Evolutionary conservation across 2,329 filamentous ascomycete genomes (phyloP).

Genomic region (Trichoderma sp.): DNA sequence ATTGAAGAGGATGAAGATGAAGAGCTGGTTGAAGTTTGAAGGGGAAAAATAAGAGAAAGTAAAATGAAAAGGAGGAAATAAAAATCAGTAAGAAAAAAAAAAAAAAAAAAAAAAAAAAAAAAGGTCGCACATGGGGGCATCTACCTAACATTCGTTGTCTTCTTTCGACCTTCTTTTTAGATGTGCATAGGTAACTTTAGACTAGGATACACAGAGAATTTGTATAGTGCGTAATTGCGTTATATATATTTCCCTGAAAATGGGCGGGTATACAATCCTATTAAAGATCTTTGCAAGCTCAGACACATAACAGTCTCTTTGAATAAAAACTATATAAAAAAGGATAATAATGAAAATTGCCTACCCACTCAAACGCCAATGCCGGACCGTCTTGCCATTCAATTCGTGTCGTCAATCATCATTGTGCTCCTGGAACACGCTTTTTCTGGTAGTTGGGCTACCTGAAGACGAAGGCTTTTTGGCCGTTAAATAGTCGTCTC

Average conservation of each 20-base stretch:
- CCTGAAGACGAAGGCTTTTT: constrained; percentile 32
- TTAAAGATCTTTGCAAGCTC: not conserved
- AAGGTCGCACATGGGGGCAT: not conserved
- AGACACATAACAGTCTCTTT: not conserved
- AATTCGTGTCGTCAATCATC: constrained; percentile 40
- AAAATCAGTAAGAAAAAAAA: not conserved
- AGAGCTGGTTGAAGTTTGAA: constrained; percentile 56
- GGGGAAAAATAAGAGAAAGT: not conserved
- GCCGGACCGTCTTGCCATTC: not conserved
- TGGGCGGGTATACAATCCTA: constrained; percentile 15
- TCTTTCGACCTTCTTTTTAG: not conserved
- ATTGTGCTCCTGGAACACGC: constrained; percentile 46
- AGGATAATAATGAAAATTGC: not conserved
- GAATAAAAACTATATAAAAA: not conserved
- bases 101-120: not conserved
- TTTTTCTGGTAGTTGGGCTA: constrained; percentile 35
- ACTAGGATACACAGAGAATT: not conserved
- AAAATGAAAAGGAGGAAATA: not conserved
- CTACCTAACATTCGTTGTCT: not conserved
- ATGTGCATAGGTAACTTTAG: not conserved
- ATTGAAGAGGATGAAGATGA: constrained; percentile 54
- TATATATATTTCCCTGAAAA: not conserved
- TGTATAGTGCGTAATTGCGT: not conserved
- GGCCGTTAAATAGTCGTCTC: constrained; percentile 36
- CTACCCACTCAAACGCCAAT: constrained; percentile 29